Evolutionary conservation across 1,284 basidiomycete species (phyloP), one percentile per base, ranked within the genome.

Genomic region (Heliocybe sulcata): DNA sequence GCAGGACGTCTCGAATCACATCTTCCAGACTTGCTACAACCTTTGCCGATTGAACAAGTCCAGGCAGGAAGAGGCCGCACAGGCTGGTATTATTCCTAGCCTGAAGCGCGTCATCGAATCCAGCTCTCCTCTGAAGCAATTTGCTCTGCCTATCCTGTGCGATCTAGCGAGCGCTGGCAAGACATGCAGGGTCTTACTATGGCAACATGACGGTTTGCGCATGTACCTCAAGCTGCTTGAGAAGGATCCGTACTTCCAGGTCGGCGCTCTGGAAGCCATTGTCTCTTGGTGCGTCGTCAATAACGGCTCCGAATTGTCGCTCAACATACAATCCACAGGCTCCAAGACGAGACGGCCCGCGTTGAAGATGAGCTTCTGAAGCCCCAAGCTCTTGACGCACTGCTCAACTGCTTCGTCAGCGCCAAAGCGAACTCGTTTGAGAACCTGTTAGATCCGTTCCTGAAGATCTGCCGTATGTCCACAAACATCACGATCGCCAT

Each of bases 21-120:
- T 96, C 55, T 94, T 97, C 77, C 94, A 96, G 70, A 94, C 93
- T 0, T 92, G 94, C 64, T 97, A 92, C 74, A 94, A 94, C 61
- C 85, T 98, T 20, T 96, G 94, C 67, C 83, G 93, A n/a, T 75
- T 98, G 55, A 95, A 94, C 71, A 96, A 95, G 70, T 82, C 85
- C 1, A 78, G 94, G 55, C 96, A 98, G 69, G 96, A 98, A 71
- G 96, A 98, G 69, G 94, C 96, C 3, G 94, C 95, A 0, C 88
- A 94, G 64, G 93, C 93, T 2, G 96, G 94, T 12, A 92, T 97
- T 58, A 88, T 99, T 26, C 93, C 96, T 1, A 84, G 92, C 60
- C 79, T 99, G 38, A 90, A 94, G 68, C 83, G 85, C 2, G 87
- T 98, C 50, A 92, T 95, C 56, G 81, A 87, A 64, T 89, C 85